phyloP scores from a whole-genome alignment of 441 rosid species.

The Gossypium aridum region DNA sequence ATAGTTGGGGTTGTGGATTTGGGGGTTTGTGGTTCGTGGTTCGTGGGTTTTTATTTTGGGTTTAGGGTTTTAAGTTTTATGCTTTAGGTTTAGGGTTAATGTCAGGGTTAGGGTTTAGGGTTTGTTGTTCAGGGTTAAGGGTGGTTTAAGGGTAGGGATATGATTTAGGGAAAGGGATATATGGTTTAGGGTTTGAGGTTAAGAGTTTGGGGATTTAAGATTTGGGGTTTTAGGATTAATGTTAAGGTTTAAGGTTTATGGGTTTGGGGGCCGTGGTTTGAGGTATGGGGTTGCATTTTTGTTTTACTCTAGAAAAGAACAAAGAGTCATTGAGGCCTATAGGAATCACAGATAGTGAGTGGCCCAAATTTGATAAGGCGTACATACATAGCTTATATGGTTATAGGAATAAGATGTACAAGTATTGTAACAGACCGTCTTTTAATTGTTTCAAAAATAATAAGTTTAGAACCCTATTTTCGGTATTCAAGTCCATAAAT shows the following conservation, averaged over 20 bases:
- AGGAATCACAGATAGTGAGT: no score
- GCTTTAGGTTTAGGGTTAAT: neutral
- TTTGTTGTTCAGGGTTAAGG: neutral
- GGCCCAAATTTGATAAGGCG: no score
- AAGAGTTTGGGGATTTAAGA: neutral
- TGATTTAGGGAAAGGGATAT: neutral
- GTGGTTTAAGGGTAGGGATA: neutral
- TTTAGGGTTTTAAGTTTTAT: neutral
- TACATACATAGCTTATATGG: no score
- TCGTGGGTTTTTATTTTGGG: neutral
- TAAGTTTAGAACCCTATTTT: no score
- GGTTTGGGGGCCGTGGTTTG: neutral
- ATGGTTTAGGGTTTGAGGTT: neutral
- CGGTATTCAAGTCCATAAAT: no score
- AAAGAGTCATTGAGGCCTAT: no score
- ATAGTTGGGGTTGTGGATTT: neutral
- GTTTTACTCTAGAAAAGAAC: no score
- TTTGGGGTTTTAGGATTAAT: neutral
- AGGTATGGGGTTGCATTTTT: no score
- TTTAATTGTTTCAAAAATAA: no score
- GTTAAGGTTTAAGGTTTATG: neutral
- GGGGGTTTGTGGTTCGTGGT: neutral
- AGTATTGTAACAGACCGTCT: no score
- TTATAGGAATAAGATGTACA: no score
- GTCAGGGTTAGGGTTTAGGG: neutral